Evolutionary conservation across 2,329 filamentous ascomycete genomes (phyloP).

Genomic region (Trichoderma pleuroti): DNA sequence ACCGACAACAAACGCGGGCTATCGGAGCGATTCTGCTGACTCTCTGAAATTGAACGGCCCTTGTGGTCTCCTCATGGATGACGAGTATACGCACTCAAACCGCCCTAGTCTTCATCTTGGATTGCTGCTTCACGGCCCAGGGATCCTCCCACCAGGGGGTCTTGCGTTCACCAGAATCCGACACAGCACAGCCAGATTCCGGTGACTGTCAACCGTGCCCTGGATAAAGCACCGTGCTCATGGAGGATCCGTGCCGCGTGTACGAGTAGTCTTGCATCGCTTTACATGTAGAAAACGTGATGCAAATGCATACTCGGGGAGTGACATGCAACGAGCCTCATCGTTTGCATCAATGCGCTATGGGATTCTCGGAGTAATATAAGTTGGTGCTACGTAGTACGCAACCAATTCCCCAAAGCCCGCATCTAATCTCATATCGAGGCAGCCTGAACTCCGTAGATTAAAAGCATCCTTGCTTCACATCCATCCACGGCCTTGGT

Average conservation of each 20-base stretch:
- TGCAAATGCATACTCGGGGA: neutral
- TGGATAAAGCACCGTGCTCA: neutral
- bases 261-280: neutral
- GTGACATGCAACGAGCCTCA: neutral
- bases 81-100: neutral
- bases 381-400: neutral
- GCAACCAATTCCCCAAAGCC: neutral
- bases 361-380: neutral
- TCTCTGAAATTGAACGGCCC: neutral
- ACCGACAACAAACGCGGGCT: neutral
- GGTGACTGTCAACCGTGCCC: neutral
- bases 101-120: neutral
- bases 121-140: neutral
- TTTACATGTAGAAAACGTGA: neutral
- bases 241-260: neutral
- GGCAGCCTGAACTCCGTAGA: neutral
- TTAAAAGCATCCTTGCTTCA: neutral
- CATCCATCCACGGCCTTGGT: neutral
- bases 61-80: neutral
- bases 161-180: constrained; percentile 10
- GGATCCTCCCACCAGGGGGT: neutral
- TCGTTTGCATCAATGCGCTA: neutral
- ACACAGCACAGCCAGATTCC: neutral
- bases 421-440: constrained; percentile 11
- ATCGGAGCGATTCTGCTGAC: neutral